Evolutionary conservation across 257 asterid species (phyloP).

Genomic region (Mitragyna speciosa): DNA sequence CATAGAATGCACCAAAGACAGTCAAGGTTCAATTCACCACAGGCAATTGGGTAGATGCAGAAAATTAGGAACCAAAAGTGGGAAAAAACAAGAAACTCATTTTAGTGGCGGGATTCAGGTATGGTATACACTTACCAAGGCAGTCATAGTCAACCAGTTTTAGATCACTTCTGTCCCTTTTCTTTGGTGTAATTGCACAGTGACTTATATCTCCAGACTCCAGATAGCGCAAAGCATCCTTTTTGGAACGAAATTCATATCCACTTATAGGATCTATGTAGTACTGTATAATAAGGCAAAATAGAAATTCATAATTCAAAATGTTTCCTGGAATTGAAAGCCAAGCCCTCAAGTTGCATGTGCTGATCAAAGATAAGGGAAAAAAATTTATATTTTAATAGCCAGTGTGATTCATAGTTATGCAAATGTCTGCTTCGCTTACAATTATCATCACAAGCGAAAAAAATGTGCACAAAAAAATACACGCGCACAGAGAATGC

Average conservation of each 20-base stretch:
- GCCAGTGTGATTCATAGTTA: not conserved
- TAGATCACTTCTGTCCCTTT: conserved; percentile 25
- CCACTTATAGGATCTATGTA: conserved; percentile 66
- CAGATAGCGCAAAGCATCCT: conserved; percentile 62
- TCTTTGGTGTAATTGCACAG: conserved; percentile 52
- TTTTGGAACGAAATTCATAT: conserved; percentile 57
- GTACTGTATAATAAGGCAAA: conserved; percentile 41
- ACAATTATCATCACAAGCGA: not conserved
- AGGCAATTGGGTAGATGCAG: not conserved
- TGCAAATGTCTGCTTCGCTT: not conserved
- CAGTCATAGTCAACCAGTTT: conserved; percentile 1
- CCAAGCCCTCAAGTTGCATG: not conserved
- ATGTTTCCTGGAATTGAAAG: not conserved
- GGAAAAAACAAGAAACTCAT: not conserved
- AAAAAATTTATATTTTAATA: not conserved
- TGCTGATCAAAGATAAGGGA: not conserved
- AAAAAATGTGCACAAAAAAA: not conserved
- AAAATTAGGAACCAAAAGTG: not conserved
- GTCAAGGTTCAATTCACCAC: not conserved
- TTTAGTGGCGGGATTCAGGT: not conserved
- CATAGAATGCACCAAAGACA: not conserved
- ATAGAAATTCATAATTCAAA: not conserved
- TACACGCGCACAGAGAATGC: too few species aligned
- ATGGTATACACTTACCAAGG: conserved; percentile 38
- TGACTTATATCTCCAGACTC: conserved; percentile 44